Conservation (phyloP, 164 flowering plant genomes). For the Dillenia suffruticosa region DNA sequence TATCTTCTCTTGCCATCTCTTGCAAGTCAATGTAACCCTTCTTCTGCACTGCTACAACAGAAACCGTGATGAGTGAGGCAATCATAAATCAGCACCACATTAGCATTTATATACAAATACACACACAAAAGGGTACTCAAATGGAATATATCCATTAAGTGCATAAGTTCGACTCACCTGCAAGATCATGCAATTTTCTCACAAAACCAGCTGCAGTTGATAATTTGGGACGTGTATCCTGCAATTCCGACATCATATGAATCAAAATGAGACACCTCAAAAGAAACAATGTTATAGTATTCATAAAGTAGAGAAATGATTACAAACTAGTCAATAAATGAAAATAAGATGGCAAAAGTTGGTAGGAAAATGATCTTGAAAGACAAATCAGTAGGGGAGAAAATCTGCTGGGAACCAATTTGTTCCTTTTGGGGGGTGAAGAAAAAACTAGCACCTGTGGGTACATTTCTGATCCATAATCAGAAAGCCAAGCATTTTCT, state of each 20-base stretch:
- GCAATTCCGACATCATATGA: constrained; percentile 17
- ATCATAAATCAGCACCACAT: background rate
- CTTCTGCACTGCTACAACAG: constrained; percentile 48
- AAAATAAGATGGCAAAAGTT: too few relatives aligned
- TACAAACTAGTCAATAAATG: too few relatives aligned
- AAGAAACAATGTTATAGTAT: too few relatives aligned
- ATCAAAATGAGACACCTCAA: background rate
- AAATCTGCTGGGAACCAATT: too few relatives aligned
- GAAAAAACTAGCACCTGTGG: constrained; percentile 26
- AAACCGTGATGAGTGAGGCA: background rate
- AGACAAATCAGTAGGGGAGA: too few relatives aligned
- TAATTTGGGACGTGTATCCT: constrained; percentile 37
- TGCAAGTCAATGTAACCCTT: constrained; percentile 57
- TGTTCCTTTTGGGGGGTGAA: background rate
- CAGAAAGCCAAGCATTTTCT: constrained; percentile 40
- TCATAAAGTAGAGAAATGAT: too few relatives aligned
- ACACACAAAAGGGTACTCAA: too few relatives aligned
- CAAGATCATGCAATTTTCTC: constrained; percentile 50
- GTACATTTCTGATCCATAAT: constrained; percentile 24
- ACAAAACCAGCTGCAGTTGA: constrained; percentile 55
- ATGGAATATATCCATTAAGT: background rate
- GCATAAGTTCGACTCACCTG: constrained; percentile 32
- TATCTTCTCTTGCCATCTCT: constrained; percentile 27
- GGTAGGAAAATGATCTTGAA: too few relatives aligned
- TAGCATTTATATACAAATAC: background rate